A percentile compares a stretch with the other conserved stretches of the same genome.
Conservation (phyloP, 805 yeast genomes). For the Wickerhamiella azymoides region DNA sequence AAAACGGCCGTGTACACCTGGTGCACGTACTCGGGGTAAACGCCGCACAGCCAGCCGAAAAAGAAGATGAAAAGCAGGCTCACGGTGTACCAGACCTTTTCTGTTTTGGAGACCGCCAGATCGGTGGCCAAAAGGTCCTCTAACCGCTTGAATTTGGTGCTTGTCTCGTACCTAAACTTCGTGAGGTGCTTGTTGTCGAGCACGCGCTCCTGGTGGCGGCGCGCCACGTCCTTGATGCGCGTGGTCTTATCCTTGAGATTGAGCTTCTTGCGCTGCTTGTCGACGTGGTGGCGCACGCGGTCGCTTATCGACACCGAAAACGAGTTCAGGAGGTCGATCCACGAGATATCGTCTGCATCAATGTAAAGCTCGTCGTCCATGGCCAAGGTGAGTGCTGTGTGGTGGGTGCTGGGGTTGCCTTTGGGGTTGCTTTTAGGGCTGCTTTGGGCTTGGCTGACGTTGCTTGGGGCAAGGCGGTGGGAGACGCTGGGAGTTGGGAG, state of each 20-base stretch:
- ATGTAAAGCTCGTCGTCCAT: conserved; percentile 1
- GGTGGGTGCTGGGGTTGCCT: neutral
- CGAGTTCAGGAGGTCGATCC: conserved; percentile 25
- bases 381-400: neutral
- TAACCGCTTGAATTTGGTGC: conserved; percentile 20
- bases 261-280: conserved; percentile 9
- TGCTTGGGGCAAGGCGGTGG: neutral
- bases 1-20: conserved; percentile 52
- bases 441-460: too few species aligned
- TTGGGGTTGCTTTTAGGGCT: too few species aligned
- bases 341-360: conserved; percentile 17
- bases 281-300: conserved; percentile 15
- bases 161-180: conserved; percentile 17
- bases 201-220: conserved; percentile 3
- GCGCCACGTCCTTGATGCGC: conserved; percentile 7
- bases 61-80: conserved; percentile 55
- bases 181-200: conserved; percentile 20
- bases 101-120: conserved; percentile 33
- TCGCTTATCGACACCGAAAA: conserved; percentile 22
- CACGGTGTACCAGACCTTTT: conserved; percentile 67
- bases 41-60: conserved; percentile 66
- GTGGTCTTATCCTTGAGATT: neutral
- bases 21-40: conserved; percentile 65
- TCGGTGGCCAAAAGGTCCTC: conserved; percentile 19
- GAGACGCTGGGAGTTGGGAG: too few species aligned